Evolutionary conservation across 176 grass and related monocot species (phyloP).

Genomic region (Rhynchospora breviuscula): DNA sequence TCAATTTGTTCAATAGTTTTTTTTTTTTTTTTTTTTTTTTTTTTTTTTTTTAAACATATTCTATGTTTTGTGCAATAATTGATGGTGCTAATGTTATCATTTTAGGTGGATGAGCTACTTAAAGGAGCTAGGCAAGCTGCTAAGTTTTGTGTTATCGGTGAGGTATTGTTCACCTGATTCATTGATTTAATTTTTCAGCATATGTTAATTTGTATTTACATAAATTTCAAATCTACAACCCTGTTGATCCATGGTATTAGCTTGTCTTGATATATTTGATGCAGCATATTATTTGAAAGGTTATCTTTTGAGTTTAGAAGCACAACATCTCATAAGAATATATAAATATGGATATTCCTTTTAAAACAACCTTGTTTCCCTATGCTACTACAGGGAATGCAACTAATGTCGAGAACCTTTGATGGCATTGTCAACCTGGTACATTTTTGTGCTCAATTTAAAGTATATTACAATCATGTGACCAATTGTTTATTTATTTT

Average conservation of each 20-base stretch:
- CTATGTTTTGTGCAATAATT: background rate
- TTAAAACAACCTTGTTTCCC: background rate
- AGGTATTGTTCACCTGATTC: constrained; percentile 29
- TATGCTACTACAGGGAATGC: constrained; percentile 49
- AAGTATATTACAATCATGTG: constrained; percentile 5
- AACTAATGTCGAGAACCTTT: constrained; percentile 45
- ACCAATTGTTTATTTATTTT: background rate
- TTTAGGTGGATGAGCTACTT: constrained; percentile 51
- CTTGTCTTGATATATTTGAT: background rate
- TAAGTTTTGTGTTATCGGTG: constrained; percentile 50
- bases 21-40: background rate
- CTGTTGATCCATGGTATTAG: background rate
- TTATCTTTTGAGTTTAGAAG: background rate
- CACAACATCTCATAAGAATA: background rate
- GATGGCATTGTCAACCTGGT: constrained; percentile 49
- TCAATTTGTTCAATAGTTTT: background rate
- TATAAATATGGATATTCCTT: background rate
- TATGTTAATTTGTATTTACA: background rate
- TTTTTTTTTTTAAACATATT: background rate
- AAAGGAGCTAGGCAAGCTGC: constrained; percentile 33
- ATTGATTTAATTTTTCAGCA: constrained; percentile 9
- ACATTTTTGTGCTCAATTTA: constrained; percentile 24
- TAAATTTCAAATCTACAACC: background rate
- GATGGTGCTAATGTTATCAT: constrained; percentile 1
- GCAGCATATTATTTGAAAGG: background rate